Evolutionary conservation across 108 stramenopile species (phyloP), one percentile per base, ranked within the genome.

Genomic region (Skeletonema grethae): DNA sequence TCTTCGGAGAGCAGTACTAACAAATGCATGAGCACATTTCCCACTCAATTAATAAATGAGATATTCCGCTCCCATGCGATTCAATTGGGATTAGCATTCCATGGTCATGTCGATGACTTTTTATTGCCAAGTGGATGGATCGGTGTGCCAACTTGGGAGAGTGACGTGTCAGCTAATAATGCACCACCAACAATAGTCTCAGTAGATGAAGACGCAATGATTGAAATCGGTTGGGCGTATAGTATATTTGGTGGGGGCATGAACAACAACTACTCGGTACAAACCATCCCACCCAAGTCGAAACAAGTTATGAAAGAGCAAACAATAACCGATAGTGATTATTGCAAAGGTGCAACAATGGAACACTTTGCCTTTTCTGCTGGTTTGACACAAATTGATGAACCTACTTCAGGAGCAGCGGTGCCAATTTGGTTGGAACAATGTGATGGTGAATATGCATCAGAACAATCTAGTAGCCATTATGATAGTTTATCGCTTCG

Each of bases 141-240:
- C 95, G 55, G 92, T 80, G 10, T 99, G 93, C 85, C 98, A 95
- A 82, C 96, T 94, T 97, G 97, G 98, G 93, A 70, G 35, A 53
- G 2, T 38, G 65, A 18, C 63, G 90, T 43, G 82, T 67, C 25
- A 28, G 25, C 25, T 28, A 28, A 28, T 28, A 28, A 28, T 56
- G 64, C 9, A 82, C 72, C 46, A 90, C 69, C 61, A 43, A 74
- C 5, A 71, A 79, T 57, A 85, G 82, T 13, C 84, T 86, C 15
- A 93, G 94, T 72, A 84, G 88, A 95, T 45, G 39, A 79, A 25
- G 90, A 87, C 29, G 91, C 90, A 32, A 79, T 79, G 77, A 28
- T 45, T 11, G 73, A 79, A 9, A 67, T 75, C 11, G 39, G 60
- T 41, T 36, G 39, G 45, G 66, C 74, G 0, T 55, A 67, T 59